Base-by-base conservation (phyloP, 148 eudicot species). In the Camellia sinensis region DNA sequence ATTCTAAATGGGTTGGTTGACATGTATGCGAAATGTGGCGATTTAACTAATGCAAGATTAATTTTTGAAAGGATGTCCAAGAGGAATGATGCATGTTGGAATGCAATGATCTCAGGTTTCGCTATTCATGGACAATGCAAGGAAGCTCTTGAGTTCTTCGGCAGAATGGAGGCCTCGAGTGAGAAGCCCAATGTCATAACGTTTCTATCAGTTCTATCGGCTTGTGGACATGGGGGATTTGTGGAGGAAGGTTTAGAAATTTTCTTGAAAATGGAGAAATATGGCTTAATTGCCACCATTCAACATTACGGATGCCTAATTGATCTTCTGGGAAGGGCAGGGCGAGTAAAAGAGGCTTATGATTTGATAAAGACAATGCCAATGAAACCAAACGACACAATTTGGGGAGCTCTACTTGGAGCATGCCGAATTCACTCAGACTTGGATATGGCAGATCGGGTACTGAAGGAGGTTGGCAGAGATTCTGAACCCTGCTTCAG, bases 1-100 rank as follows among this genome's bases (percentile, higher is more conserved):
- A 83, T 89, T 79, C 63, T 86, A 6, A 92, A 89, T 84, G 94
- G 87, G 60, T 85, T 93, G 67, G 85, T 91, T 50, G 94, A 93
- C 86, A 91, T 93, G 97, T 91, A 93, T 74, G 90, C 87, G 65
- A 93, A 93, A 81, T 92, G 92, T 83, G 94, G 94, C 68, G 94
- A 92, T 81, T 79, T 92, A 73, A 73, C 44, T 67, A 86, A 73
- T 73, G 97, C 97, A 45, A 82, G 84, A 41, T 74, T 70, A 56
- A 84, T 91, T 11, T 91, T 93, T 80, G 90, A 89, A 46, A 76
- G 67, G 52, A 84, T 88, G 82, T 11, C 70, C 44, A 8, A 68
- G 0, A 87, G 81, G 53, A 87, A 84, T 41, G 53, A 66, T 14
- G 77, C 90, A 13, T 85, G 91, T 81, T 92, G 94, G 94, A 92